Conservation (phyloP, 192 early-diverging fungal species). For the Rhizophlyctis rosea region DNA sequence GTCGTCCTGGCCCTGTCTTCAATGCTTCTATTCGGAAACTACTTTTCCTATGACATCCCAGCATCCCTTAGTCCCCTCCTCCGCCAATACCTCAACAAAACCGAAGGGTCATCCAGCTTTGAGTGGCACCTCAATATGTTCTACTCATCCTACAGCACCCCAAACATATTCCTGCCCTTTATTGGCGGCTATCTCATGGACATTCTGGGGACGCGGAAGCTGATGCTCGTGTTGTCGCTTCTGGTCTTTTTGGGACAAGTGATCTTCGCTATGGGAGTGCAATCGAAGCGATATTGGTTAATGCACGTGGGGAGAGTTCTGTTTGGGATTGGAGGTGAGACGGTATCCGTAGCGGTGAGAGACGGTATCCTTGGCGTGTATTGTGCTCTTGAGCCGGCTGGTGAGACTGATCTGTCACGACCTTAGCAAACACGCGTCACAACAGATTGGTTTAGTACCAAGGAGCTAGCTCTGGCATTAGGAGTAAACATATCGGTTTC, state of each 20-base stretch:
- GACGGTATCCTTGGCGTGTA: too few species aligned
- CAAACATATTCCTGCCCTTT: constrained; percentile 61
- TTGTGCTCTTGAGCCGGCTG: not conserved
- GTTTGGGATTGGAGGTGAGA: constrained; percentile 59
- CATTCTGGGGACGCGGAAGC: constrained; percentile 33
- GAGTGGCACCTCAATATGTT: constrained; percentile 43
- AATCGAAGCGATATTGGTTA: constrained; percentile 11
- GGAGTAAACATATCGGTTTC: constrained; percentile 37
- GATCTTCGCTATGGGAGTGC: constrained; percentile 47
- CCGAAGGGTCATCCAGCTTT: constrained; percentile 33
- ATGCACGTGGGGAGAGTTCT: constrained; percentile 48
- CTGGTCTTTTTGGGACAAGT: constrained; percentile 45
- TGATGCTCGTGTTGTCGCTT: constrained; percentile 38
- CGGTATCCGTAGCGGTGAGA: constrained; percentile 41
- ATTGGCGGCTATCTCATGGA: constrained; percentile 52
- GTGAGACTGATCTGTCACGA: not conserved
- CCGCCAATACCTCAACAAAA: constrained; percentile 26
- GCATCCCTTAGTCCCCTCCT: constrained; percentile 40
- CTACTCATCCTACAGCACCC: constrained; percentile 58
- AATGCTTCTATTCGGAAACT: constrained; percentile 37
- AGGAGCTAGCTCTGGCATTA: constrained; percentile 52
- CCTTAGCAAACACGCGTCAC: constrained; percentile 46
- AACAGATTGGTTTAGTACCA: constrained; percentile 51
- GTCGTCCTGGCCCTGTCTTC: constrained; percentile 28
- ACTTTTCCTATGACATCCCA: constrained; percentile 45